phyloP scores from a whole-genome alignment of 2,329 filamentous ascomycete genomes.

The Ceratocystis colombiana region DNA sequence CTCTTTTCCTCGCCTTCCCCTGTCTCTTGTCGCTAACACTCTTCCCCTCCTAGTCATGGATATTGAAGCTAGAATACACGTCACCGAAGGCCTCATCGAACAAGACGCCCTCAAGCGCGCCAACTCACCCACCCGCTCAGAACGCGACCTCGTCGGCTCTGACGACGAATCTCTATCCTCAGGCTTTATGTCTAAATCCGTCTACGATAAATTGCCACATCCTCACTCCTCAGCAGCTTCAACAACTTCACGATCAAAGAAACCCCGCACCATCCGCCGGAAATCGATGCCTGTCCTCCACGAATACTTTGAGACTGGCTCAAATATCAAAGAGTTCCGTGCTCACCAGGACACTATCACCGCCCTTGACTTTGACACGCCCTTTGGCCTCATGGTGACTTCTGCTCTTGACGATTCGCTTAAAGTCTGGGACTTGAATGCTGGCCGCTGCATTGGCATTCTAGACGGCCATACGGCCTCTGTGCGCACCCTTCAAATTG shows the following conservation, averaged over 20 bases:
- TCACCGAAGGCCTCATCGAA: conserved; percentile 49
- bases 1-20: neutral
- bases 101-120: conserved; percentile 50
- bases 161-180: conserved; percentile 34
- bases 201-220: conserved; percentile 79
- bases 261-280: conserved; percentile 50
- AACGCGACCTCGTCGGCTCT: conserved; percentile 44
- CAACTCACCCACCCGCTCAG: conserved; percentile 42
- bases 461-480: conserved; percentile 93
- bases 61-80: conserved; percentile 51
- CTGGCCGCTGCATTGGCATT: conserved; percentile 80
- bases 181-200: conserved; percentile 90
- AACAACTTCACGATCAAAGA: conserved; percentile 43
- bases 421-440: conserved; percentile 91
- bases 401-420: conserved; percentile 88
- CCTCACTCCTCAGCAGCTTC: conserved; percentile 38
- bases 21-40: neutral
- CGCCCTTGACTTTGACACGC: conserved; percentile 90
- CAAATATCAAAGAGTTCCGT: conserved; percentile 75
- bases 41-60: conserved; percentile 43
- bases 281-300: conserved; percentile 92
- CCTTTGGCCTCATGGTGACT: conserved; percentile 89
- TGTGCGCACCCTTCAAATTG: conserved; percentile 81
- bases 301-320: conserved; percentile 86
- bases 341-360: conserved; percentile 84